phyloP scores from a whole-genome alignment of 805 yeast genomes.

The Myxozyma vanderwaltii region DNA sequence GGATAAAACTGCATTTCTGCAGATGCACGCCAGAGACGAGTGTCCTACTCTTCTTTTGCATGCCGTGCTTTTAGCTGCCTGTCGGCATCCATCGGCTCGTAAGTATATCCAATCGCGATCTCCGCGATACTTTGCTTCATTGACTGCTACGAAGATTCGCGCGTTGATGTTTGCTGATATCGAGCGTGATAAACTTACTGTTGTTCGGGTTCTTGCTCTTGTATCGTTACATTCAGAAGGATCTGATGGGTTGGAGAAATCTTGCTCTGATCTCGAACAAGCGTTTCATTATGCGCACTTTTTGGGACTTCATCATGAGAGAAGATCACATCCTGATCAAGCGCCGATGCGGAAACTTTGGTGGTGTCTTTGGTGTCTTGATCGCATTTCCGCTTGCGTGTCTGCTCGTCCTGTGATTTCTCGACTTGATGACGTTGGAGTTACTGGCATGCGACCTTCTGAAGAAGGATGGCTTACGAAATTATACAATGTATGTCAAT shows the following conservation, averaged over 20 bases:
- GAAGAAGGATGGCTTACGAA: slow-evolving; percentile 41
- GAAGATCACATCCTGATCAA: slow-evolving; percentile 41
- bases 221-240: slow-evolving; percentile 48
- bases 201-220: slow-evolving; percentile 45
- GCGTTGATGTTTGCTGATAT: slow-evolving; percentile 46
- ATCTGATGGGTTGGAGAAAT: slow-evolving; percentile 44
- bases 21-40: slow-evolving; percentile 42
- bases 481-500: slow-evolving; percentile 41
- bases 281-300: slow-evolving; percentile 48
- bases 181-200: slow-evolving; percentile 46
- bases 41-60: slow-evolving; percentile 48
- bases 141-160: slow-evolving; percentile 43
- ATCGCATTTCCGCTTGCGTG: slow-evolving; percentile 46
- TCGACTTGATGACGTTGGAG: slow-evolving; percentile 47
- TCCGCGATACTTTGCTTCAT: slow-evolving; percentile 42
- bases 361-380: slow-evolving; percentile 49
- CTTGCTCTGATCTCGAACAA: slow-evolving; percentile 44
- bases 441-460: slow-evolving; percentile 37
- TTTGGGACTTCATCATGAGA: slow-evolving; percentile 47
- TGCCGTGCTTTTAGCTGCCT: slow-evolving; percentile 49
- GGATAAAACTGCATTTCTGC: slow-evolving; percentile 47
- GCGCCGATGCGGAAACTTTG: slow-evolving; percentile 41
- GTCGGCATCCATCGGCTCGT: slow-evolving; percentile 46
- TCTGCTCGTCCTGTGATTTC: slow-evolving; percentile 47
- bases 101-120: slow-evolving; percentile 39